Evolutionary conservation across 345 rosid species (phyloP), one percentile per base, ranked within the genome.

Genomic region (Populus davidiana): DNA sequence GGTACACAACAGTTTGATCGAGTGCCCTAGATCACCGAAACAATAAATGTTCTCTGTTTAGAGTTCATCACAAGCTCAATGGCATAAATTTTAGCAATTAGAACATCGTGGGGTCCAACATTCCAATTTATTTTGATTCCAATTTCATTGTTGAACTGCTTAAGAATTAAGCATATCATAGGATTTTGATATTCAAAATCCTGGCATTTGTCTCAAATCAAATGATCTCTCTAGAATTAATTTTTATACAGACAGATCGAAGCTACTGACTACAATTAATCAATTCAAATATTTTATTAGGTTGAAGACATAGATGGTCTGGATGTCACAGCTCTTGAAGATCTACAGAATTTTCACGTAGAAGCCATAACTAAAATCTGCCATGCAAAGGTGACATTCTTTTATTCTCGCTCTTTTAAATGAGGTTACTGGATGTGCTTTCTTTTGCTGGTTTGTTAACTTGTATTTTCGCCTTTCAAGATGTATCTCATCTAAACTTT

Each of bases 311-410:
- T 90, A 72, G 69, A 76, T 56, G 83, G 81, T 75, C 76, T 88
- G 80, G 89, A 85, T 72, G 83, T 79, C 8, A 71, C 49, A 10
- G 69, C 85, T 36, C 93, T 90, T 16, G 93, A 88, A 76, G 89
- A 88, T 75, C 85, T 87, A 74, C 88, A 87, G 79, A 84, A 85
- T 81, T 82, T 86, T 85, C 94, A 86, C 72, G 87, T 88, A 63
- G 90, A 87, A 70, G 90, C 84, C 36, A 80, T 87, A 78, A 85
- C 92, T 10, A 87, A 84, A 79, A 87, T 86, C 70, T 86, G 87
- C 82, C 87, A 80, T 65, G 85, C 88, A n/a, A 88, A 87, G 90
- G 89, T 90, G 49, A 77, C 44, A 8, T 36, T 70, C 11, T 62
- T 73, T 39, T 2, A 62, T 35, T 38, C 56, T 47, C 77, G 64